Base-by-base conservation (phyloP, 2,329 filamentous ascomycete genomes). In the Xylaria sp. region DNA sequence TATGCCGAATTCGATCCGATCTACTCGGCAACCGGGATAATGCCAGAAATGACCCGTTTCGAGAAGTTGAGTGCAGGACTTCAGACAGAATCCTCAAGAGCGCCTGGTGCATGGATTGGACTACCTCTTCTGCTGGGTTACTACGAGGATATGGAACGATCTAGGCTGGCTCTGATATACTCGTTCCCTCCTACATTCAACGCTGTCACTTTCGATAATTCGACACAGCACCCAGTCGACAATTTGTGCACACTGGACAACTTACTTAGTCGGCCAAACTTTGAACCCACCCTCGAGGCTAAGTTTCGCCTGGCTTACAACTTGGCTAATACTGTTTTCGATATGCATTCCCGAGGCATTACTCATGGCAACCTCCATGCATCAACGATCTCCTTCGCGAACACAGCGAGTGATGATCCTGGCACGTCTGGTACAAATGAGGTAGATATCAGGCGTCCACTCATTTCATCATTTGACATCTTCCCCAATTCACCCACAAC, bases 301-400 rank as follows among this genome's bases (percentile, higher is more conserved):
- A 92, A 93, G 73, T 94, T 93, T 74, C 86, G 90, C 15, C 83
- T 95, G 59, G 92, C 92, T 3, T 85, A 91, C 61, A 92, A 93
- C 71, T 83, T 94, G 3, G 87, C 88, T 36, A 90, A 90, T 70
- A 91, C 91, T 3, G 85, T 94, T 39, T 92, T 92, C 74, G 90
- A 91, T 71, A 83, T 94, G 77, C 92, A 94, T 75, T 85, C 86
- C 2, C 85, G 90, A 46, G 87, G 89, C 15, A 87, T 93, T 60
- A 86, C 86, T 0, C 92, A 94, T 77, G 90, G 91, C 4, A 90
- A 91, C 72, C 85, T 95, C 34, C 83, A 86, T 56, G 89, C 89
- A 71, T 86, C 83, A 46, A 92, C 90, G 67, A 84, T 94, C 18
- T 85, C 91, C 0, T 93, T 94, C 60, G 89, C 84, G 67, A 84